Evolutionary conservation across 78 protist genomes (phyloP), one percentile per base, ranked within the genome.

Genomic region (Paulinella micropora): DNA sequence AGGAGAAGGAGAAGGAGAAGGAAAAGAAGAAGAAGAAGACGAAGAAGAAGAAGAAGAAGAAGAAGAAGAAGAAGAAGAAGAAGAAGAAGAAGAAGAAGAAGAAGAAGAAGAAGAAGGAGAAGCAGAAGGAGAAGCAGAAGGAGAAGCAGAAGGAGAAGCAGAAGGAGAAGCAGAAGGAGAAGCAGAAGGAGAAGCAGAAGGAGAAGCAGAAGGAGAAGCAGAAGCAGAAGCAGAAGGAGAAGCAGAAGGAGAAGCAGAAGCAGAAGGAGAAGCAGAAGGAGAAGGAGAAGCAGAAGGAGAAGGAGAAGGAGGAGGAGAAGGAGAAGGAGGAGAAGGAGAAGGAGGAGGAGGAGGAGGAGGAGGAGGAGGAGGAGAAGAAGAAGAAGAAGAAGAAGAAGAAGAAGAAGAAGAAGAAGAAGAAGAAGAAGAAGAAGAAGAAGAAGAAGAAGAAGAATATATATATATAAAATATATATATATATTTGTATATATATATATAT

Each of bases 61-160:
- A 79, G 36, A 23, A 87, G 82, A 73, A 23, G 6, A 35, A 39
- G 89, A 34, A 23, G 6, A 40, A 87, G 89, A 87, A 79, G 6
- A 79, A 87, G 82, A 87, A 79, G 36, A 79, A 87, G 82, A 87
- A 79, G 31, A 79, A 31, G 73, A 39, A 79, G 9, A 79, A 31
- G 31, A 9, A 35, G n/a, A 15, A 51, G 73, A 51, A 51, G 73
- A 51, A 15, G 73, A 15, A 51, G 73, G 73, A 15, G 15, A 15
- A 51, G 73, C 6, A 15, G 15, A 15, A 51, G 73, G 73, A 51
- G 15, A 15, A 51, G 73, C n/a, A n/a, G n/a, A n/a, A n/a, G n/a
- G n/a, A n/a, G n/a, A n/a, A n/a, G n/a, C n/a, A n/a, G n/a, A n/a
- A n/a, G n/a, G n/a, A n/a, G n/a, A n/a, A n/a, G n/a, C n/a, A n/a